Evolutionary conservation across 192 early-diverging fungal species (phyloP), one percentile per base, ranked within the genome.

Genomic region (Thamnidium elegans): DNA sequence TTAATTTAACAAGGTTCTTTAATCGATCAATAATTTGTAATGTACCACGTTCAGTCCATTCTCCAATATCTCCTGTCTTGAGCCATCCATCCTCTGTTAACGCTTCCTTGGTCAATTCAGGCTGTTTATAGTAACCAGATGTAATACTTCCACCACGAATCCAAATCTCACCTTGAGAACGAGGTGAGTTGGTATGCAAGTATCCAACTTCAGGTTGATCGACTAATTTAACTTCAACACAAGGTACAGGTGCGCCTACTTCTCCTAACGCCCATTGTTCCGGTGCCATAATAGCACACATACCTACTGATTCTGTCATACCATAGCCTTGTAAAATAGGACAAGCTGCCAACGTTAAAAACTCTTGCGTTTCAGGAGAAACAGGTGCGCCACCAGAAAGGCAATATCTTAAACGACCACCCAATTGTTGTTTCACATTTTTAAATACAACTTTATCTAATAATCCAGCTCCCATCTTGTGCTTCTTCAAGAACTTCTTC

Each of bases 1-100:
- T 73, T 53, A 89, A 65, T 72, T 91, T 92, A 75, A 92, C 80
- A 13, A 93, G 55, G 64, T 91, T 93, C 80, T 93, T 93, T 69
- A 85, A 79, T 21, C 91, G 74, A 70, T 92, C 92, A 73, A 92
- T 92, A 62, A 94, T 89, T 44, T 71, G 63, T 21, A 94, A 63
- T 15, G 86, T 83, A 5, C 91, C 91, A 62, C 88, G 85, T 7
- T 82, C 75, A 43, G 84, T 80, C 80, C 80, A 86, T 63, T 85
- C 83, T 48, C 81, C 91, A 78, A 92, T 90, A 64, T 89, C 89
- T 17, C 89, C 89, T 1, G 87, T 89, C 73, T 76, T 86, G 45
- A 90, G 68, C 89, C 89, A 90, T 1, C 87, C 87, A 62, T 89
- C 87, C 2, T 69, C 58, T 0, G 84, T 86, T 30, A 88, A 72